Conservation (phyloP, 805 yeast genomes). For the Sugiyamaella qingdaonensis region DNA sequence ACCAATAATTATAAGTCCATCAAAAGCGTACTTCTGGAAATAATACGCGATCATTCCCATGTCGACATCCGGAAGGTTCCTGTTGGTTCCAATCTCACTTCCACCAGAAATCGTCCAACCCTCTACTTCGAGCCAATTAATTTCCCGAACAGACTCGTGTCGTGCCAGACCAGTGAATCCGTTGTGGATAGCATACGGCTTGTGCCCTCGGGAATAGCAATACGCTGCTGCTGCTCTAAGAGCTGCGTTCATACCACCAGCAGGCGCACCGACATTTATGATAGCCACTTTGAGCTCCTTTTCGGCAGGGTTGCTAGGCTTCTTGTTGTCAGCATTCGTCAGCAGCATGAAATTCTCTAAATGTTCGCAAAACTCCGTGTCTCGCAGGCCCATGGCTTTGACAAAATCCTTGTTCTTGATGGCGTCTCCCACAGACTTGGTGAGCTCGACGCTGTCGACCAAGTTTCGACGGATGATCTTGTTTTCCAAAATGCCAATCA, state of each 20-base stretch:
- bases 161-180: slow-evolving; percentile 90
- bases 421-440: slow-evolving; percentile 87
- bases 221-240: slow-evolving; percentile 85
- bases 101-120: slow-evolving; percentile 91
- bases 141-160: slow-evolving; percentile 73
- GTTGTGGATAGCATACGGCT: slow-evolving; percentile 83
- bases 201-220: slow-evolving; percentile 86
- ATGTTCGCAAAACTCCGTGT: slow-evolving; percentile 81
- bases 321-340: slow-evolving; percentile 62
- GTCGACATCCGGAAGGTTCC: slow-evolving; percentile 77
- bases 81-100: slow-evolving; percentile 94
- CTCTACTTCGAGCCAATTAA: slow-evolving; percentile 82
- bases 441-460: slow-evolving; percentile 83
- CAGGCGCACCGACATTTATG: slow-evolving; percentile 93
- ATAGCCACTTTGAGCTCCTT: slow-evolving; percentile 74
- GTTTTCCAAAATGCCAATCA: slow-evolving; percentile 87
- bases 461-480: slow-evolving; percentile 79
- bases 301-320: slow-evolving; percentile 53
- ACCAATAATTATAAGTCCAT: slow-evolving; percentile 88
- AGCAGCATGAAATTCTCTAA: slow-evolving; percentile 67
- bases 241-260: slow-evolving; percentile 93
- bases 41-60: slow-evolving; percentile 89
- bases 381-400: slow-evolving; percentile 81
- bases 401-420: slow-evolving; percentile 75
- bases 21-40: slow-evolving; percentile 81